phyloP scores from a whole-genome alignment of 2,329 filamentous ascomycete genomes.

The Graphilbum fragrans region DNA sequence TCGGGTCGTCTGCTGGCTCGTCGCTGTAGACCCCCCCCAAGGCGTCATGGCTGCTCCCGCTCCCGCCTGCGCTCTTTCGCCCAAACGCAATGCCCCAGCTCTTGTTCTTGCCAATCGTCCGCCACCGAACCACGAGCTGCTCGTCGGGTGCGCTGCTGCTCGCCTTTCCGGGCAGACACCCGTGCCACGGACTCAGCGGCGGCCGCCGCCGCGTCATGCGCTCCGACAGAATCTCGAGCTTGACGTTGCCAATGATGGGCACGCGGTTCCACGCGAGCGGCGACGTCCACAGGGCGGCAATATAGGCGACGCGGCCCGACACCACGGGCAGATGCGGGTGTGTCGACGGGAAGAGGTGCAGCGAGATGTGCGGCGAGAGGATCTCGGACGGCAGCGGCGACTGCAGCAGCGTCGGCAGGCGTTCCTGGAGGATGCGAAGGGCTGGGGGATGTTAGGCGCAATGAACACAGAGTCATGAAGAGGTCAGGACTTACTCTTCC shows the following conservation, averaged over 20 bases:
- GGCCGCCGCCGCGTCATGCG: constrained; percentile 59
- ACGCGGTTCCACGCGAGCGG: constrained; percentile 92
- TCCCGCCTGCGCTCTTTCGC: background rate
- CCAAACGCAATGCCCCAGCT: background rate
- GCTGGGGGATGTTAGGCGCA: constrained; percentile 27
- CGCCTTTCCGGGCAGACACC: background rate
- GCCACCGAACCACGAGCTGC: constrained; percentile 86
- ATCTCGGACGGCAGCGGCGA: constrained; percentile 61
- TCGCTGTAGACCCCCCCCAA: constrained; percentile 12
- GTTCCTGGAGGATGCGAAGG: constrained; percentile 51
- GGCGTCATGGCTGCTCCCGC: background rate
- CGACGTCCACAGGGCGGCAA: constrained; percentile 88
- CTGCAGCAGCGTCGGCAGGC: constrained; percentile 54
- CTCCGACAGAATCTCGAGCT: constrained; percentile 77
- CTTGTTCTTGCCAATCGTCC: constrained; percentile 38
- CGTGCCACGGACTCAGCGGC: constrained; percentile 22
- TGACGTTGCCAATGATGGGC: constrained; percentile 81
- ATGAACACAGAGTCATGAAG: background rate
- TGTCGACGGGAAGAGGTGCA: constrained; percentile 61
- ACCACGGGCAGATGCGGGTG: constrained; percentile 88
- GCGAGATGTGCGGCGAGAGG: constrained; percentile 60
- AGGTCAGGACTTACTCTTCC: constrained; percentile 36
- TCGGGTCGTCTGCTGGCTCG: constrained; percentile 11
- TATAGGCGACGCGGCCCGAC: constrained; percentile 79
- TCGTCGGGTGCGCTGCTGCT: constrained; percentile 42